Evolutionary conservation across 305 asterid genomes (phyloP), one percentile per base, ranked within the genome.

Genomic region (Fraxinus velutina): DNA sequence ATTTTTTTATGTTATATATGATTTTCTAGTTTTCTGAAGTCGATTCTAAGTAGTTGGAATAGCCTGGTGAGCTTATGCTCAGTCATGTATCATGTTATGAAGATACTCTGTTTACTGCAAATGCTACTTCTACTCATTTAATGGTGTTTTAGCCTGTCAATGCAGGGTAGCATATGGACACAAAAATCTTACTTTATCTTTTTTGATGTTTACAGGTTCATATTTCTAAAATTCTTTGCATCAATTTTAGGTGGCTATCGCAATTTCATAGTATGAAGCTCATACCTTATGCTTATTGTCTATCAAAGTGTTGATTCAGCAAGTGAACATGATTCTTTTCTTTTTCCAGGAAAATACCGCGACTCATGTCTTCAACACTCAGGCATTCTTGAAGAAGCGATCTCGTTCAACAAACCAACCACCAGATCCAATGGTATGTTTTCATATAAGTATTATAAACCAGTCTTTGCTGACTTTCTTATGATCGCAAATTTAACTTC

Each of bases 201-300:
- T 87, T 86, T 80, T 86, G 77, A 77, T 85, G 80, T 72, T 76
- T 90, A 90, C 95, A 94, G 98, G 96, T 91, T 96, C 84, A 89
- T 90, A 88, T 96, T 94, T 90, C 90, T 96, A 50, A 91, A 92
- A 85, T 93, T 94, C 92, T 90, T 96, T 82, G 97, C 98, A 80
- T 96, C 99, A 81, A 89, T 96, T 81, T 89, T 95, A 83, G 97
- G 96, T 84, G 99, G 99, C 93, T 95, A 95, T 87, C 99, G 98
- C 87, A 96, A 96, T 86, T 96, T 96, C 84, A 90, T 92, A 66
- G 98, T 96, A 92, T 80, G 98, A 81, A 79, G 81, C 88, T 80
- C 88, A 81, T 81, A 70, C 90, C 90, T 77, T 80, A 50, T 24
- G 62, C 86, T 80, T 87, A 83, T 85, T 70, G 81, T 24, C 71